A percentile compares a stretch with the other conserved stretches of the same genome.
These are phyloP conservation scores for Glycine soja DNA, from an alignment of 306 rosid species.

Conservation along the genomic window DNA sequence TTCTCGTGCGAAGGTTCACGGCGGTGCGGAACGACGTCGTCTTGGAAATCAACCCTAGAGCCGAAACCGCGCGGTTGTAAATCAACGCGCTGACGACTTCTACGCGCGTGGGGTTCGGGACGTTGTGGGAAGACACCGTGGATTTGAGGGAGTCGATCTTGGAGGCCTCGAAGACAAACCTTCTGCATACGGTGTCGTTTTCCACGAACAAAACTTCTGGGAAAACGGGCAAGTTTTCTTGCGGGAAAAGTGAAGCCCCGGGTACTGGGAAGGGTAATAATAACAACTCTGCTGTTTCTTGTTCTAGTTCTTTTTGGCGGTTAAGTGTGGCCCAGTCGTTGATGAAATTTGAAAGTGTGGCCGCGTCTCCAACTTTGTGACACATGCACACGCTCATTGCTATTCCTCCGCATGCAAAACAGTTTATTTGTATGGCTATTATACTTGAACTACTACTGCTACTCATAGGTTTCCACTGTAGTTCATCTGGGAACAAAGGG, in stretches of 20 bases:
- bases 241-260: constrained; percentile 41
- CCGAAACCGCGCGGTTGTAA: constrained; percentile 38
- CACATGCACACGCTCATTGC: constrained; percentile 51
- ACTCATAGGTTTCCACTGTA: constrained; percentile 42
- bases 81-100: constrained; percentile 56
- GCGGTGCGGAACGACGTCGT: constrained; percentile 8
- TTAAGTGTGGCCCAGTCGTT: constrained; percentile 60
- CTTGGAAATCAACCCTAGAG: constrained; percentile 1
- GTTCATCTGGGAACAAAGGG: constrained; percentile 48
- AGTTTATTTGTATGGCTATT: constrained; percentile 54
- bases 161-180: constrained; percentile 52
- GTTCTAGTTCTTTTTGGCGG: neutral
- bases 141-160: constrained; percentile 49
- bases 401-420: constrained; percentile 62
- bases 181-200: constrained; percentile 15
- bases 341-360: constrained; percentile 52
- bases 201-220: neutral
- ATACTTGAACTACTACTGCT: neutral
- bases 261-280: constrained; percentile 26
- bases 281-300: no score
- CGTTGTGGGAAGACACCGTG: constrained; percentile 32
- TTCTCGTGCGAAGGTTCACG: constrained; percentile 50
- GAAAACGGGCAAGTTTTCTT: constrained; percentile 9
- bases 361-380: constrained; percentile 59
- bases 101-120: constrained; percentile 49